phyloP scores from a whole-genome alignment of 768 basidiomycete species.

The Trametes coccinea region DNA sequence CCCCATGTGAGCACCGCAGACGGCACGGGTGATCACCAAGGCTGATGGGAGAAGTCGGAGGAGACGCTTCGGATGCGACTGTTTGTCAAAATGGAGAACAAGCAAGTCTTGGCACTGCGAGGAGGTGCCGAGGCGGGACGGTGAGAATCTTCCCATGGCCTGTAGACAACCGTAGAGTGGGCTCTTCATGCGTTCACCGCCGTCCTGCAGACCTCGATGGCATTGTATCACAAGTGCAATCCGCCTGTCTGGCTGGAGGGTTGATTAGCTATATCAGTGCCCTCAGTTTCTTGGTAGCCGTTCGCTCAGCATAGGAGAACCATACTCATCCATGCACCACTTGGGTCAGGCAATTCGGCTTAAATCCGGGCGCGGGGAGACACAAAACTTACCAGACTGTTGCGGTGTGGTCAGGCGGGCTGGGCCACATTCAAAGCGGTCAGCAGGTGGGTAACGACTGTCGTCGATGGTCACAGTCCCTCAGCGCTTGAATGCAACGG shows the following conservation, averaged over 20 bases:
- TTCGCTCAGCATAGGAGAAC: too few species aligned
- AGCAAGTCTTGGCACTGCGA: slow-evolving; percentile 12
- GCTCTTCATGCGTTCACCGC: too few species aligned
- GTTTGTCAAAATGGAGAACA: neutral
- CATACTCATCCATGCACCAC: too few species aligned
- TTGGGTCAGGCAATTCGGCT: neutral
- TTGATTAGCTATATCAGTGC: too few species aligned
- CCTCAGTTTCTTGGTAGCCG: too few species aligned
- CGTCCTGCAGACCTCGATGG: too few species aligned
- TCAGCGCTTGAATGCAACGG: neutral
- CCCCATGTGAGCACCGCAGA: slow-evolving; percentile 13
- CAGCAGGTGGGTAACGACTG: neutral
- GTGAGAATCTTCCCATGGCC: neutral
- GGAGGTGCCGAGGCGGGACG: slow-evolving; percentile 4
- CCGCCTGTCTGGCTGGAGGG: too few species aligned
- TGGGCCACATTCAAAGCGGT: neutral
- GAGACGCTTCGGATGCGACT: neutral
- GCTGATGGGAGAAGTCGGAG: slow-evolving; percentile 1
- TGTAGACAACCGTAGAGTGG: too few species aligned
- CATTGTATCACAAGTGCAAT: too few species aligned
- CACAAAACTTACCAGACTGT: neutral
- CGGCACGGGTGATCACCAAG: neutral
- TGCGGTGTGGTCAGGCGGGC: slow-evolving; percentile 7
- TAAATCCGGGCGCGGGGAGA: neutral
- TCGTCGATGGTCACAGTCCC: neutral